Percentiles rank a stretch among this genome's conserved stretches.
Conservation (phyloP, 345 rosid species). For the Brassica rapa region DNA sequence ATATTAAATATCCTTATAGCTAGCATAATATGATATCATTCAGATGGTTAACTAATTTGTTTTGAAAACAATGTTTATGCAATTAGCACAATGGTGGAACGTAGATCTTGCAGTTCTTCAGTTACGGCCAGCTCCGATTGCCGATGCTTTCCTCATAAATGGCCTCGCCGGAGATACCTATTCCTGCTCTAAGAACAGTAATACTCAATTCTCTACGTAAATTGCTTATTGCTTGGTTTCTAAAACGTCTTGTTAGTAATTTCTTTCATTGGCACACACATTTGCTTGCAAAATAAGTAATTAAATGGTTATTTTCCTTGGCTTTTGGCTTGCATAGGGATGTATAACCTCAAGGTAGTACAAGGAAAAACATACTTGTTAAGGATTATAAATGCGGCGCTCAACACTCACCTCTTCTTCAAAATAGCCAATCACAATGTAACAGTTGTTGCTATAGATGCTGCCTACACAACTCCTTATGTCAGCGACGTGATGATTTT, state of each 20-base stretch:
- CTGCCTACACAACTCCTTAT: slow-evolving; percentile 62
- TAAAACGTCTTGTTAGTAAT: background rate
- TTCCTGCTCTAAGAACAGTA: slow-evolving; percentile 35
- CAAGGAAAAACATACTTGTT: slow-evolving; percentile 73
- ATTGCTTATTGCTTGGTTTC: background rate
- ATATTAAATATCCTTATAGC: background rate
- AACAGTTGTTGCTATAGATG: slow-evolving; percentile 71
- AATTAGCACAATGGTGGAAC: slow-evolving; percentile 39
- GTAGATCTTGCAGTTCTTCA: slow-evolving; percentile 14
- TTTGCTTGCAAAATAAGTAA: background rate
- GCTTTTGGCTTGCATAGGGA: slow-evolving; percentile 38
- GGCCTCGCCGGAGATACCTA: slow-evolving; percentile 33
- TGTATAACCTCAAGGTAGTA: slow-evolving; percentile 52
- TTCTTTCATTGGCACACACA: background rate
- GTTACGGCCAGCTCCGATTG: slow-evolving; percentile 23
- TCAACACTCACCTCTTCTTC: slow-evolving; percentile 77
- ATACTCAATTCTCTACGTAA: background rate
- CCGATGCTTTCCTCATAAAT: slow-evolving; percentile 30
- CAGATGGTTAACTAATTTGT: background rate
- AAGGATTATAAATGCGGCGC: slow-evolving; percentile 84
- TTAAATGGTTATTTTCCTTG: background rate
- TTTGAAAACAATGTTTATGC: background rate
- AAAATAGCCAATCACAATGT: slow-evolving; percentile 73
- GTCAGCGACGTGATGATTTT: slow-evolving; percentile 55
- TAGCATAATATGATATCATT: background rate